Conservation (phyloP, 768 basidiomycete species). For the Tricholoma flavovirens region DNA sequence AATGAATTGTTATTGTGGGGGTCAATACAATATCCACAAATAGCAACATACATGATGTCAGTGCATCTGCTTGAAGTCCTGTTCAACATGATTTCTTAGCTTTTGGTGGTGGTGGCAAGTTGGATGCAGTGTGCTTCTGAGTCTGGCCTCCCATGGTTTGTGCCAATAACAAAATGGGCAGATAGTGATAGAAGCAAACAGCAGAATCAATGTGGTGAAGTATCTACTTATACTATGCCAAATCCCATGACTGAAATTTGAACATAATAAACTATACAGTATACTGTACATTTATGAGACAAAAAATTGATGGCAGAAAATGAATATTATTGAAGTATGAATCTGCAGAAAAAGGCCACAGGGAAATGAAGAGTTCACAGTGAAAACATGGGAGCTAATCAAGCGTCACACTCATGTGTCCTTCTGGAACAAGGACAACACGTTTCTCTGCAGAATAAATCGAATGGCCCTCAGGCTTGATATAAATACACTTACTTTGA, state of each 20-base stretch:
- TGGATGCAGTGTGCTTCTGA: not conserved
- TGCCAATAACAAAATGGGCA: no score
- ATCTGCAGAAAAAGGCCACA: not conserved
- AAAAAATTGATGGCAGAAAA: no score
- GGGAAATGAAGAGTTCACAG: not conserved
- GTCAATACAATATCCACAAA: not conserved
- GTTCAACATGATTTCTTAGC: not conserved
- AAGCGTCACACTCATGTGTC: not conserved
- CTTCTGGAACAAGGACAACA: not conserved
- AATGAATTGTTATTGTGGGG: not conserved
- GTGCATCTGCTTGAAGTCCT: not conserved
- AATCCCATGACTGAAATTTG: no score
- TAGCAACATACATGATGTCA: not conserved
- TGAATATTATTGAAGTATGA: no score
- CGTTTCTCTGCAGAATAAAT: not conserved
- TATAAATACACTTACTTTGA: not conserved
- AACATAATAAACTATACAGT: not conserved
- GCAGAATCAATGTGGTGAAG: no score
- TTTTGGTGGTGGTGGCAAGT: not conserved
- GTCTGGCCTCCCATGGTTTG: no score
- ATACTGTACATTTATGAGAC: no score
- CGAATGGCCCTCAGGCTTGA: not conserved
- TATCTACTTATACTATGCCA: no score
- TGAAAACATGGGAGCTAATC: not conserved
- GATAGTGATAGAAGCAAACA: no score